Base-by-base conservation (phyloP, 2,329 filamentous ascomycete genomes). In the Mariannaea elegans region DNA sequence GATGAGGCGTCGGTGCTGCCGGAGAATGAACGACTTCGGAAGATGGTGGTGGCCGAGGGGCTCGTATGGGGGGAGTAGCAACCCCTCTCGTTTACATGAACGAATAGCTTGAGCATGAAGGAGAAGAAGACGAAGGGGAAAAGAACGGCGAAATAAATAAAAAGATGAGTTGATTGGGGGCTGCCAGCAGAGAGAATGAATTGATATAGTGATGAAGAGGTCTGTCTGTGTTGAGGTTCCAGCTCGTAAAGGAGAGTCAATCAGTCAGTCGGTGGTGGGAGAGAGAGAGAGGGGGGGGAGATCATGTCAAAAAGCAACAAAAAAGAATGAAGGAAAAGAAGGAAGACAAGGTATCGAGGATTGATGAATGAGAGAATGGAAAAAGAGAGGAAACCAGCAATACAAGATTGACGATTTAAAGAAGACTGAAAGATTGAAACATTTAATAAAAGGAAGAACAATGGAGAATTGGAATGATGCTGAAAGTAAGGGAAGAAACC, bases 51-150 rank as follows among this genome's bases (percentile, higher is more conserved):
- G 49, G 27, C 7, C 2, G 50, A 55, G 29, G 51, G 44, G 44
- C 16, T 44, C 12, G 56, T 39, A 38, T 59, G 56, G 10, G 56
- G 47, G 3, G 56, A 54, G 50, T 59, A 59, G 45, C 49, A 49
- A 34, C 45, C 19, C 50, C 38, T 32, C 31, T 59, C 50, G 50
- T 59, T 54, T 29, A 44, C 38, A 19, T 59, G 29, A 44, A 59
- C 50, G 32, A 59, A 55, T 55, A 59, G 56, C 38, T 59, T 59
- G 45, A 59, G 54, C 56, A 59, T 59, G 41, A 54, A 59, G 41
- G 21, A 12, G 38, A 23, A 34, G 12, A 34, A 34, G 32, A 27
- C 24, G 24, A 9, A 27, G 24, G 24, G 24, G n/a, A n/a, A n/a
- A n/a, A n/a, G n/a, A n/a, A n/a, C n/a, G n/a, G n/a, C n/a, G n/a